phyloP scores from a whole-genome alignment of 192 early-diverging fungal species.

The Dimargaris xerosporica region DNA sequence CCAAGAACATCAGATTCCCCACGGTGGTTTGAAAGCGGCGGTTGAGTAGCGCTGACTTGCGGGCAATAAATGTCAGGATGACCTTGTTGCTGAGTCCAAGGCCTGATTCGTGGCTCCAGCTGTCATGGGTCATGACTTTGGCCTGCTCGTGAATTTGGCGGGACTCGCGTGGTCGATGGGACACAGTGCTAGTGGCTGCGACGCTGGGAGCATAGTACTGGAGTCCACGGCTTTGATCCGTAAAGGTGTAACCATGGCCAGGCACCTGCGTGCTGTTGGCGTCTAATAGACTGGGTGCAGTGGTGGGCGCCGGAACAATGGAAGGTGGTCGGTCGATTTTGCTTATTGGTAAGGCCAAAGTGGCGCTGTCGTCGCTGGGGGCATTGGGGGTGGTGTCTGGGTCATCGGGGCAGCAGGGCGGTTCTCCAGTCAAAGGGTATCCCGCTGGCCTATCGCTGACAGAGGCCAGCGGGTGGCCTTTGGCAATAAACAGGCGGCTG shows the following conservation, averaged over 20 bases:
- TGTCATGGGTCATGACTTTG: background rate
- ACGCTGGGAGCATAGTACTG: background rate
- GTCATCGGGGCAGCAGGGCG: background rate
- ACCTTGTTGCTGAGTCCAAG: slow-evolving; percentile 5
- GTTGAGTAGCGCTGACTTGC: background rate
- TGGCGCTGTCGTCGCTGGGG: too few relatives aligned
- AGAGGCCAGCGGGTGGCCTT: background rate
- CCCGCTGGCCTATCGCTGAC: background rate
- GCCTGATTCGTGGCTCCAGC: background rate
- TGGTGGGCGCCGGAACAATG: too few relatives aligned
- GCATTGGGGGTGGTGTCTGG: background rate
- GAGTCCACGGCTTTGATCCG: background rate
- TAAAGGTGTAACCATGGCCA: slow-evolving; percentile 1
- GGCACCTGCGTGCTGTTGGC: too few relatives aligned
- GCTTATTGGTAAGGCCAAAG: too few relatives aligned
- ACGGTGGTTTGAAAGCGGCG: background rate
- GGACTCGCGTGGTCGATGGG: too few relatives aligned
- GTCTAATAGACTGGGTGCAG: too few relatives aligned
- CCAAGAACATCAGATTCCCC: background rate
- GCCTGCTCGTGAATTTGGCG: too few relatives aligned
- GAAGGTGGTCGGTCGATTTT: too few relatives aligned
- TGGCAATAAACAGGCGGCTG: background rate
- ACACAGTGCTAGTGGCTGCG: too few relatives aligned
- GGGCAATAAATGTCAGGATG: slow-evolving; percentile 9
- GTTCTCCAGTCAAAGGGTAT: background rate